A percentile compares a stretch with the other conserved stretches of the same genome.
phyloP scores from a whole-genome alignment of 768 basidiomycete species.

The Trametopsis cervina region DNA sequence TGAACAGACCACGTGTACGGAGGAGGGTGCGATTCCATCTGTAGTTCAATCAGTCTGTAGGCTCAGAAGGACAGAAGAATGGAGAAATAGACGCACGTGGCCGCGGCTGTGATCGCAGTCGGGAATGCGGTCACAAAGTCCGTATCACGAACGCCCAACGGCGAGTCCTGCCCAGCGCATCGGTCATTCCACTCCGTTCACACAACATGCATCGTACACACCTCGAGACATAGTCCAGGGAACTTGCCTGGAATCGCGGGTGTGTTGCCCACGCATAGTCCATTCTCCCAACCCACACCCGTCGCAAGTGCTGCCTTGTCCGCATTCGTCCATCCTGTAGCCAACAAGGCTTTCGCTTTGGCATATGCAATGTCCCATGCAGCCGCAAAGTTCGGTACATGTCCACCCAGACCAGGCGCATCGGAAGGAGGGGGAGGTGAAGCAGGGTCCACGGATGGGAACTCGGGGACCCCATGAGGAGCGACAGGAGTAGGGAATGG shows the following conservation, averaged over 20 bases:
- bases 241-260: conserved; percentile 40
- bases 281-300: conserved; percentile 59
- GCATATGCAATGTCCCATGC: conserved; percentile 18
- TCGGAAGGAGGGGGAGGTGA: conserved; percentile 46
- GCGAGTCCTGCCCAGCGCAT: conserved; percentile 65
- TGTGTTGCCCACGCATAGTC: conserved; percentile 66
- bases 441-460: conserved; percentile 46
- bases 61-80: background rate
- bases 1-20: conserved; percentile 64
- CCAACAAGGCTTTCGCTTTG: conserved; percentile 14
- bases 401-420: conserved; percentile 22
- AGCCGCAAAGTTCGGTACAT: conserved; percentile 37
- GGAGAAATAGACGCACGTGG: conserved; percentile 50
- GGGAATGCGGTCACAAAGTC: conserved; percentile 79
- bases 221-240: conserved; percentile 70
- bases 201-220: conserved; percentile 17
- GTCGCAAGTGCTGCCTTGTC: conserved; percentile 62
- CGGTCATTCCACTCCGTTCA: too few species aligned
- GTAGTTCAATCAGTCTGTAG: background rate
- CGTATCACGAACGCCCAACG: conserved; percentile 69
- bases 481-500: conserved; percentile 53
- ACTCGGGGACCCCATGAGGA: conserved; percentile 28
- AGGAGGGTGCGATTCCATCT: conserved; percentile 77
- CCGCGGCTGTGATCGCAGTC: conserved; percentile 73
- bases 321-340: conserved; percentile 47